A percentile compares a stretch with the other conserved stretches of the same genome.
phyloP scores from a whole-genome alignment of 805 yeast species.

The Barnettozyma siamensis region DNA sequence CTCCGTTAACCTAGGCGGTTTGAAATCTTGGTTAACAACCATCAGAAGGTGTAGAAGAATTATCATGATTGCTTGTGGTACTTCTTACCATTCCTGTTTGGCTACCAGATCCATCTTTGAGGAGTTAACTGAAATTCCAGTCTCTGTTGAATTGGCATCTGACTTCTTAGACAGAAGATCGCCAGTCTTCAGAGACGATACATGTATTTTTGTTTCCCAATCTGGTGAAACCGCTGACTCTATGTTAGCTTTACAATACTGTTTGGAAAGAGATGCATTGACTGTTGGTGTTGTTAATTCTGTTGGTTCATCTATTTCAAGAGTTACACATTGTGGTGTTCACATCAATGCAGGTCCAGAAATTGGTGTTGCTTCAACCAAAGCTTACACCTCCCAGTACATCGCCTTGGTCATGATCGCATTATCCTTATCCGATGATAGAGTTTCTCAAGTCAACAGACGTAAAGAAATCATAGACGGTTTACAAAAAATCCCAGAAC shows the following conservation, averaged over 20 bases:
- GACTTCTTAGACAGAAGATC: constrained; percentile 92
- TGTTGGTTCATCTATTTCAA: constrained; percentile 94
- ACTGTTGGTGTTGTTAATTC: constrained; percentile 97
- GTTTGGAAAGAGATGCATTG: constrained; percentile 94
- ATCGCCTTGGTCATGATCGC: constrained; percentile 98
- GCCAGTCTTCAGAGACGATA: constrained; percentile 98
- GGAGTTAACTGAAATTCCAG: constrained; percentile 93
- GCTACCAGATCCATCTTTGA: constrained; percentile 96
- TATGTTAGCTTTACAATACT: constrained; percentile 89
- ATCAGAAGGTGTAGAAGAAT: constrained; percentile 92
- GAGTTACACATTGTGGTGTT: constrained; percentile 98
- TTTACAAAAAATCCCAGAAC: constrained; percentile 74
- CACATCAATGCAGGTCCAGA: constrained; percentile 99
- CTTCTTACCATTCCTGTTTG: constrained; percentile 96
- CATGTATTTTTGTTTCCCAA: constrained; percentile 95
- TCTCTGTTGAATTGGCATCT: constrained; percentile 86
- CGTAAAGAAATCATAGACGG: constrained; percentile 85
- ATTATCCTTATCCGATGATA: constrained; percentile 87
- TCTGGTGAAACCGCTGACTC: constrained; percentile 99
- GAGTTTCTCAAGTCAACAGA: constrained; percentile 68
- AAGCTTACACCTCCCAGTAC: constrained; percentile 97
- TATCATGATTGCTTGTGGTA: constrained; percentile 99
- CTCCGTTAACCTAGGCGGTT: constrained; percentile 82
- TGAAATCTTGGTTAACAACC: constrained; percentile 75
- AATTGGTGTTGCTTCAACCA: constrained; percentile 98